These are phyloP conservation scores for Buddleja alternifolia DNA, from an alignment of 257 asterid species.

Conservation along the genomic window DNA sequence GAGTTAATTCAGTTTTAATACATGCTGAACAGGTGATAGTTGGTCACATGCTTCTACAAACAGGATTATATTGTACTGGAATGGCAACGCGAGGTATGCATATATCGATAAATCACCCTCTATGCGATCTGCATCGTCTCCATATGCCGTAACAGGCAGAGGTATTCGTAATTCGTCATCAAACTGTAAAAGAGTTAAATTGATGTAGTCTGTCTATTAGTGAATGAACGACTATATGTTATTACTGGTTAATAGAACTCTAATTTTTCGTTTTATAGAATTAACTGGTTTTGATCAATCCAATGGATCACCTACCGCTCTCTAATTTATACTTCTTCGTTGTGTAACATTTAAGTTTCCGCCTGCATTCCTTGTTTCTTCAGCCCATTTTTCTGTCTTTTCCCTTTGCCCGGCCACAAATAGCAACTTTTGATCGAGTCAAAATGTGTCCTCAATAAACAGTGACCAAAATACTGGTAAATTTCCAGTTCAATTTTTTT, in stretches of 20 bases:
- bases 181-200: conserved; percentile 66
- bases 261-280: conserved; percentile 1
- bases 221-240: background rate
- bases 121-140: conserved; percentile 71
- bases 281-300: background rate
- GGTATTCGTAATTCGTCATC: conserved; percentile 79
- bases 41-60: conserved; percentile 99
- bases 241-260: background rate
- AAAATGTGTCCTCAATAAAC: background rate
- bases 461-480: background rate
- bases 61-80: conserved; percentile 82
- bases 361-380: conserved; percentile 34
- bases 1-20: too few species aligned
- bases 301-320: background rate
- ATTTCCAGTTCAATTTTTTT: background rate
- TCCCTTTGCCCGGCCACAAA: background rate
- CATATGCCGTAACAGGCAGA: conserved; percentile 75
- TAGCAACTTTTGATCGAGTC: background rate
- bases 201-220: conserved; percentile 50
- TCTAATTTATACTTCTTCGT: conserved; percentile 1
- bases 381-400: conserved; percentile 27
- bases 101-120: conserved; percentile 92
- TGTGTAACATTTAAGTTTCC: background rate
- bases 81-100: conserved; percentile 80
- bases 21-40: conserved; percentile 80